Evolutionary conservation across 306 rosid species (phyloP).

Genomic region (Hippophae rhamnoides): DNA sequence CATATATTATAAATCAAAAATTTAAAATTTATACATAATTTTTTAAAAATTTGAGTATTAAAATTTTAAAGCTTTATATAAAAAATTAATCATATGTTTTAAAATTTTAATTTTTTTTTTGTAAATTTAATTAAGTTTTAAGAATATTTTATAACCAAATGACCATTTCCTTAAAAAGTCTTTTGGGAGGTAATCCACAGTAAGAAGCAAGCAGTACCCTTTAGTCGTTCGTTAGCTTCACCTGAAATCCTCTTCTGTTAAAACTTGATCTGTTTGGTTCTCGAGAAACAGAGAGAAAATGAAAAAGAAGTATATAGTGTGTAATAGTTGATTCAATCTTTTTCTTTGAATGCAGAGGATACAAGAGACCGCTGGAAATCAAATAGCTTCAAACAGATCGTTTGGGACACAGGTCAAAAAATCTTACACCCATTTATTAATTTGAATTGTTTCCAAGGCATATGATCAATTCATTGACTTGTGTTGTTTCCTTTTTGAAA

Average conservation of each 20-base stretch:
- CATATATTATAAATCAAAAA: too few species aligned
- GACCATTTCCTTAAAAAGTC: not conserved
- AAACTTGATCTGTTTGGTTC: constrained; percentile 12
- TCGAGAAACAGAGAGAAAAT: not conserved
- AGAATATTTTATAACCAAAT: not conserved
- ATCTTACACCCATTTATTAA: not conserved
- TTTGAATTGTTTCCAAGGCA: not conserved
- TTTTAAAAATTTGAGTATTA: too few species aligned
- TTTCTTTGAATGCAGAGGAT: constrained; percentile 40
- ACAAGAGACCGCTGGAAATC: constrained; percentile 29
- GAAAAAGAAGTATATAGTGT: not conserved
- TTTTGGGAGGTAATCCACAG: not conserved
- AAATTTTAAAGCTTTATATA: too few species aligned
- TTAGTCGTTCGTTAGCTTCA: constrained; percentile 22
- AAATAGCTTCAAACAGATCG: constrained; percentile 29
- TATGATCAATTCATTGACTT: constrained; percentile 3
- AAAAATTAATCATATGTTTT: too few species aligned
- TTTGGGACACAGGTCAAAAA: constrained; percentile 31
- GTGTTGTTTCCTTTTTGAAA: not conserved
- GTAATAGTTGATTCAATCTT: not conserved
- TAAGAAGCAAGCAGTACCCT: not conserved
- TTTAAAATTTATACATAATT: too few species aligned
- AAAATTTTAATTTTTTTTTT: too few species aligned
- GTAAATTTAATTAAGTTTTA: not conserved
- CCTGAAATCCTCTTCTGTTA: constrained; percentile 19